Conservation (phyloP, 371 early-diverging fungal genomes). For the Synchytrium microbalum region DNA sequence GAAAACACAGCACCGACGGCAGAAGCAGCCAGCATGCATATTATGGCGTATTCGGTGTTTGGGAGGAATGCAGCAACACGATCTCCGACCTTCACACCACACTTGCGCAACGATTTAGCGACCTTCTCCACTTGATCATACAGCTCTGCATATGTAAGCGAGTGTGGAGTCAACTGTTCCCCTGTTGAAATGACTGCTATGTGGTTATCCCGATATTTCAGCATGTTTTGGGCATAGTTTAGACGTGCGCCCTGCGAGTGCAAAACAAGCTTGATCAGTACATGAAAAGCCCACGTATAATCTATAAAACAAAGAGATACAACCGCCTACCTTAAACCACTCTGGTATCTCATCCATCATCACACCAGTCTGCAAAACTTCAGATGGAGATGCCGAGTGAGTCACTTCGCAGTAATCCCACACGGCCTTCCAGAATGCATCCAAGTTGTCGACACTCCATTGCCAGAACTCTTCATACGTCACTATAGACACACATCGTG, state of each 20-base stretch:
- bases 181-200: constrained; percentile 61
- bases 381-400: constrained; percentile 38
- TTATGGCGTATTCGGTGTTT: constrained; percentile 76
- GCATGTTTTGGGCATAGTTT: constrained; percentile 88
- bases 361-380: constrained; percentile 20
- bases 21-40: constrained; percentile 87
- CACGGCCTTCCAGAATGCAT: constrained; percentile 79
- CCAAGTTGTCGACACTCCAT: constrained; percentile 70
- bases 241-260: constrained; percentile 52
- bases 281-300: not conserved
- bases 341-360: constrained; percentile 75
- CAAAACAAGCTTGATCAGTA: not conserved
- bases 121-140: constrained; percentile 61
- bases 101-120: constrained; percentile 60
- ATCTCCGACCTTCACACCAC: constrained; percentile 77
- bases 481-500: constrained; percentile 5
- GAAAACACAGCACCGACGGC: constrained; percentile 95
- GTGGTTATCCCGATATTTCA: constrained; percentile 49
- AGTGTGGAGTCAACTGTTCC: constrained; percentile 27
- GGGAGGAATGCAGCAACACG: constrained; percentile 90
- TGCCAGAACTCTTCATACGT: constrained; percentile 56
- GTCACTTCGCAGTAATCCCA: constrained; percentile 76
- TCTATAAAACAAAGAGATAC: not conserved
- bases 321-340: constrained; percentile 63
- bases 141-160: constrained; percentile 69